These are phyloP conservation scores for Halenospora varia DNA, from an alignment of 495 filamentous ascomycete genomes.

Conservation along the genomic window DNA sequence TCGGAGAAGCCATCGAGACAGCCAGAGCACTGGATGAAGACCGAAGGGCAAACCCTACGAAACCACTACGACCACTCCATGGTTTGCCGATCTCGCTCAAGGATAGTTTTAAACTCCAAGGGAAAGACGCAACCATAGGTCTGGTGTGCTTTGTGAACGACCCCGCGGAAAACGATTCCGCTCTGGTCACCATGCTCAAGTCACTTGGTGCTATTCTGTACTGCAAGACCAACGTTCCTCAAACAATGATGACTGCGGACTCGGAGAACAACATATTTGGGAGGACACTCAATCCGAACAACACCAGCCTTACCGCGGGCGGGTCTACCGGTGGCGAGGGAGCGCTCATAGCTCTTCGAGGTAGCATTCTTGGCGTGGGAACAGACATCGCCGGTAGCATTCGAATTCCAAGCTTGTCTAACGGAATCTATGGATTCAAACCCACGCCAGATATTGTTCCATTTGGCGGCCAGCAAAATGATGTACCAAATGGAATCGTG, in stretches of 20 bases:
- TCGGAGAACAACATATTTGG: conserved; percentile 62
- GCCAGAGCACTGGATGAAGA: conserved; percentile 52
- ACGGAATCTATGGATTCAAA: conserved; percentile 54
- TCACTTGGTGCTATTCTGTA: conserved; percentile 52
- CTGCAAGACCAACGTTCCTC: conserved; percentile 57
- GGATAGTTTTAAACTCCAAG: conserved; percentile 58
- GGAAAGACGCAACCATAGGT: conserved; percentile 51
- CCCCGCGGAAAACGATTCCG: conserved; percentile 41
- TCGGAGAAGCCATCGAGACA: conserved; percentile 50
- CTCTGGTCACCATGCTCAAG: conserved; percentile 31
- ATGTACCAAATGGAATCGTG: neutral
- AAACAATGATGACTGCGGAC: conserved; percentile 47
- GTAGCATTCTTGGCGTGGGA: conserved; percentile 38
- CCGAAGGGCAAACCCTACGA: conserved; percentile 35
- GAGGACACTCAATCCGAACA: conserved; percentile 57
- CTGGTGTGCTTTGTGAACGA: conserved; percentile 48
- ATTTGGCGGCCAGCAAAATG: conserved; percentile 19
- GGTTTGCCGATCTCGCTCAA: conserved; percentile 63
- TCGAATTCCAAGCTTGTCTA: conserved; percentile 51
- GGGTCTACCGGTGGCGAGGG: conserved; percentile 57
- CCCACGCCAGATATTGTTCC: conserved; percentile 55
- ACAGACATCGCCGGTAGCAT: conserved; percentile 71
- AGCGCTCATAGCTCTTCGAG: conserved; percentile 38
- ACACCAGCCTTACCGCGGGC: conserved; percentile 52
- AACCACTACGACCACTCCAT: conserved; percentile 56